These are phyloP conservation scores for Cladorrhinum sp. DNA, from an alignment of 2,329 filamentous ascomycete genomes.

Conservation along the genomic window DNA sequence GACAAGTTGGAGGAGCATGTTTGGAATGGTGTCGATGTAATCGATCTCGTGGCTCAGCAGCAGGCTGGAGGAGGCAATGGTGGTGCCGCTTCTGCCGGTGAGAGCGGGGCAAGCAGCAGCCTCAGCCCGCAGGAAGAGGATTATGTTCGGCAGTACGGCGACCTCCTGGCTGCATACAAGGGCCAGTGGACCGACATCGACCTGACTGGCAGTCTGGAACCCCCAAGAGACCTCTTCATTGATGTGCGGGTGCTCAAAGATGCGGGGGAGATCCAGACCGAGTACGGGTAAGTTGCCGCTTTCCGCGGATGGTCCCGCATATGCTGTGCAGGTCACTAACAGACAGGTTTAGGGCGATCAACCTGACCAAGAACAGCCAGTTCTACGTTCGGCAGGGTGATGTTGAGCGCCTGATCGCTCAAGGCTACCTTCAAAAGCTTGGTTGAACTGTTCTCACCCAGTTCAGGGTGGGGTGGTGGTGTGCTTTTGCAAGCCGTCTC, in stretches of 20 bases:
- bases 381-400: constrained; percentile 96
- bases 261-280: constrained; percentile 96
- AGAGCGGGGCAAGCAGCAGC: constrained; percentile 63
- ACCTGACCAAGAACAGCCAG: constrained; percentile 95
- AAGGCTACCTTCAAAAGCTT: constrained; percentile 91
- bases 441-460: constrained; percentile 52
- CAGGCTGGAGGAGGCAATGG: constrained; percentile 32
- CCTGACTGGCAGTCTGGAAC: constrained; percentile 87
- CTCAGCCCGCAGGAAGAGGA: constrained; percentile 95
- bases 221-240: constrained; percentile 93
- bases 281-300: constrained; percentile 75
- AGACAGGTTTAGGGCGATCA: constrained; percentile 68
- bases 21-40: constrained; percentile 83
- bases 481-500: background rate
- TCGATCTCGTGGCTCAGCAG: constrained; percentile 64
- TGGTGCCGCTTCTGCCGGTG: constrained; percentile 34
- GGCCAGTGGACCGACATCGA: constrained; percentile 98
- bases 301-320: constrained; percentile 1
- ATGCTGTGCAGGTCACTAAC: constrained; percentile 20
- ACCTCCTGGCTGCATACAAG: constrained; percentile 92
- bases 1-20: constrained; percentile 92
- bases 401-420: constrained; percentile 88
- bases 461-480: background rate
- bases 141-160: constrained; percentile 87
- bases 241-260: constrained; percentile 95